Evolutionary conservation across 2,329 filamentous ascomycete genomes (phyloP).

Genomic region (Colletotrichum sp.): DNA sequence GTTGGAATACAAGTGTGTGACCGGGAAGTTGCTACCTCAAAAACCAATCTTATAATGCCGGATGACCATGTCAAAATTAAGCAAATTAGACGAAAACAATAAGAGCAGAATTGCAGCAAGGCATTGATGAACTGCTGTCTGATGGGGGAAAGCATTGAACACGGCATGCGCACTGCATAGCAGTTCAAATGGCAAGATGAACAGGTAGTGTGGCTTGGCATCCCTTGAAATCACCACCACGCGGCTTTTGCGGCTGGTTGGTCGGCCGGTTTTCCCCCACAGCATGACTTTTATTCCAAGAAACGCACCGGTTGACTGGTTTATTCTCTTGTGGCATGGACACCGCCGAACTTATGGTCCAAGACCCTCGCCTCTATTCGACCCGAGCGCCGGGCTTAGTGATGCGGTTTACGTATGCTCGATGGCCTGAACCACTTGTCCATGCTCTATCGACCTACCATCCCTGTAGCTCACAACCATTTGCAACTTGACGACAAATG

Average conservation of each 20-base stretch:
- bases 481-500: neutral
- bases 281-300: neutral
- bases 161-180: slow-evolving; percentile 2
- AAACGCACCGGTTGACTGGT: neutral
- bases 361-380: neutral
- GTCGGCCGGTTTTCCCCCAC: neutral
- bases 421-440: neutral
- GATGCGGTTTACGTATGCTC: neutral
- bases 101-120: neutral
- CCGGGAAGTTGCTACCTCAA: no score
- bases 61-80: no score
- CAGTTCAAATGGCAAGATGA: neutral
- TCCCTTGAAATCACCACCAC: neutral
- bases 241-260: neutral
- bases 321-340: neutral
- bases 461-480: neutral
- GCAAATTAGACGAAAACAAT: neutral
- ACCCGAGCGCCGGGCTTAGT: neutral
- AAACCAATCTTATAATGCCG: no score
- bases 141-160: neutral
- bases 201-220: neutral
- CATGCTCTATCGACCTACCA: neutral
- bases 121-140: neutral
- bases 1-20: no score
- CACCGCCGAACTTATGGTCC: neutral